Evolutionary conservation across 768 basidiomycete genomes (phyloP), one percentile per base, ranked within the genome.

Genomic region (Paxillus rubicundulus): DNA sequence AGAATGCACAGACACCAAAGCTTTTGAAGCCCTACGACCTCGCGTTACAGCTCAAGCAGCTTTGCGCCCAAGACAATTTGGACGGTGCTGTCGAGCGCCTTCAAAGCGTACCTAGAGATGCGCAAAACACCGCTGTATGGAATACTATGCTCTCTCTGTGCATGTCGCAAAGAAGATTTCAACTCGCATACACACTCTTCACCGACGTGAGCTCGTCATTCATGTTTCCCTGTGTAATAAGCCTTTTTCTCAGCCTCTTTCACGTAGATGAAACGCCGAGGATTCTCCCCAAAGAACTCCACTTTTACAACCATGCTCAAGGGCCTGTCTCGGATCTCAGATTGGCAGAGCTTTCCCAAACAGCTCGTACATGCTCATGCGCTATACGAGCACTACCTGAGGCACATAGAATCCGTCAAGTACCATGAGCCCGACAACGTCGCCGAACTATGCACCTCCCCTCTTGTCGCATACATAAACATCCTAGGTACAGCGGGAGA

Each of bases 191-290:
- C 56, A 65, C 76, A n/a, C 70, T 92, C 30, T 92, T 80, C 65
- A 70, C 73, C 40, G 89, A 93, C 54, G 91, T 92, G 53, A 63
- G 78, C 37, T 21, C 55, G 12, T 8, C n/a, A 14, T 32, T 33
- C 8, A 18, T 14, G 30, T 48, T 74, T 65, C 33, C n/a, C 9
- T 4, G 28, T 38, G 47, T 47, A 18, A 42, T n/a, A 6, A 30
- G 45, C 24, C n/a, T 47, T 43, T 33, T 28, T 24, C 24, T 58
- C 34, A 54, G 27, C 37, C 37, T 20, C 28, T 54, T 47, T 49
- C 46, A 13, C 28, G 10, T 54, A 93, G 91, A 90, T 93, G 89
- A 92, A 90, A 69, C 80, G 89, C 32, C 81, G 92, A 40, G 87
- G 88, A 1, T 85, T 90, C 63, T 76, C 76, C 42, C 89, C 92